Evolutionary conservation across 352 stramenopile genomes (phyloP), one percentile per base, ranked within the genome.

Genomic region (Phytophthora tubulina): DNA sequence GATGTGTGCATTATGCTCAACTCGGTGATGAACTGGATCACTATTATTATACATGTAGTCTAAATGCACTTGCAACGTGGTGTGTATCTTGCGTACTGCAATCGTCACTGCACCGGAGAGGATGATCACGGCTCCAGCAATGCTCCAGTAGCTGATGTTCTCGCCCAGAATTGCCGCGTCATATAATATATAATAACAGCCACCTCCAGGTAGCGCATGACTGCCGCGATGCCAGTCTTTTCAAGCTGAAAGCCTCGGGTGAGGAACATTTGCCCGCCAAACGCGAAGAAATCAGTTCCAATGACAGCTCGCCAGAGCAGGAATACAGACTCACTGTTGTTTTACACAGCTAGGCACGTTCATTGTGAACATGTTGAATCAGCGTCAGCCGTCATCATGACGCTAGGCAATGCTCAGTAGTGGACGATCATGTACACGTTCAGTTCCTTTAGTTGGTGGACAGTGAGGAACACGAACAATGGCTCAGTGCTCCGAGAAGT

Each of bases 171-270:
- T 77, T 21, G 63, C 77, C 17, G 72, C 81, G 69, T 91, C 85
- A 73, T 80, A 79, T 27, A 3, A 89, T 58, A 21, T 91, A 81
- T 36, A 93, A 82, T 32, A 90, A 93, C 1, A 93, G 21, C 72
- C 9, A 93, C 72, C 71, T 93, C 76, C 52, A 89, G 17, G 17
- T 81, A 91, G 13, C 84, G 82, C 84, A 92, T 90, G 14, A 88
- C 80, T 8, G 84, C 82, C 1, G 86, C 86, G 15, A 88, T 52
- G 14, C 84, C 86, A 3, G 79, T 78, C 55, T 89, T 84, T 52
- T 91, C 86, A 8, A 90, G 67, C 63, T 93, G 84, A 58, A 93
- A 87, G n/a, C 86, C 86, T 42, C 78, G 79, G 6, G 86, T 91
- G 33, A 93, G 79, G 36, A 78, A 75, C 44, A 88, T 53, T 63